Base-by-base conservation (phyloP, 1,139 yeast species). In the Pichia sp. region DNA sequence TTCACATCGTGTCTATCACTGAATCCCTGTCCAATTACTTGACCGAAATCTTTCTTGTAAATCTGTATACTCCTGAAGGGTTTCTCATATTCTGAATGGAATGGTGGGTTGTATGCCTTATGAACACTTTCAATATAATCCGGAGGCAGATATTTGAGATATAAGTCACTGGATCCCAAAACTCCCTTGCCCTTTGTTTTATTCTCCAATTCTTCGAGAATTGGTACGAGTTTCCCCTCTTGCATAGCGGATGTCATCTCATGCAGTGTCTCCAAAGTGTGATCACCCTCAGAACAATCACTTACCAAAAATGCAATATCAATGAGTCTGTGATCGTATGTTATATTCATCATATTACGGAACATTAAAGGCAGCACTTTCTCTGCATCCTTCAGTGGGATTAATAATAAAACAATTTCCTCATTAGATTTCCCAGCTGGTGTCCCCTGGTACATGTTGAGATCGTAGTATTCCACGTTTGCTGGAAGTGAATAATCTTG, bases 1-100 rank as follows among this genome's bases (percentile, higher is more conserved):
- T 83, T 84, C 32, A 85, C 93, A 15, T 85, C 93, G 55, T 86
- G 96, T 44, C 95, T 66, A 54, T 84, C 94, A 46, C 84, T 74
- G 58, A 91, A 88, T 4, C 96, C 95, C 55, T 84, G 94, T 11
- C 93, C 91, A 46, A 81, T 79, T 6, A 69, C 69, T 58, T 81
- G 88, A 13, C 95, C 95, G 54, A 86, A 86, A 58, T 86, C 93
- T 53, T 85, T 85, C 48, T 77, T 74, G 59, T 72, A 83, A 29
- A 85, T 80, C 39, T 84, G 80, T 13, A 84, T 76, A 8, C 81
- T 73, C 46, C 93, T 66, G 63, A 84, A 85, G 1, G 88, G 94
- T 49, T 73, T 74, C 39, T 69, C 64, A 48, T 77, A 80, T 42
- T 77, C 77, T 22, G 62, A 56, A 54, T 81, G 88, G 49, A 66